These are phyloP conservation scores for Porcisia deanei DNA, from an alignment of 208 protist genomes.

Conservation along the genomic window DNA sequence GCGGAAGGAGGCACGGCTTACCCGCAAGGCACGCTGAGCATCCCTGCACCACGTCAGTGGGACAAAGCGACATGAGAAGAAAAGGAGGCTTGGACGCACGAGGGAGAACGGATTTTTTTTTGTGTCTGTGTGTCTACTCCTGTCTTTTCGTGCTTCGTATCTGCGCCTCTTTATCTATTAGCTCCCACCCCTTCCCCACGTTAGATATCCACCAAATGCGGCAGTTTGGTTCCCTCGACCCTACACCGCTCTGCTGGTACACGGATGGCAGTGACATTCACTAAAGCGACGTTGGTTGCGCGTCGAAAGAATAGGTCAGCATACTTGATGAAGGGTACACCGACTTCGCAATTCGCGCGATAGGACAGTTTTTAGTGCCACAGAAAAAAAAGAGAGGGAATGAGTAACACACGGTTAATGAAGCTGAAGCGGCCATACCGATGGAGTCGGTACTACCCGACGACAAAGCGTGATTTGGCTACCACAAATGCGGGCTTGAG, in stretches of 20 bases:
- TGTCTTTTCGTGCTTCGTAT: background rate
- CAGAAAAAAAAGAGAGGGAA: background rate
- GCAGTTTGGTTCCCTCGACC: too few relatives aligned
- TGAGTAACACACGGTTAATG: constrained; percentile 4
- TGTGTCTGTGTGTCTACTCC: background rate
- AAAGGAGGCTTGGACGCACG: background rate
- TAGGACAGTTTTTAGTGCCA: background rate
- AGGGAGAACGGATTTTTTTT: too few relatives aligned
- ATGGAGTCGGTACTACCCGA: background rate
- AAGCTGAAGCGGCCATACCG: background rate
- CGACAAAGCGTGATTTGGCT: too few relatives aligned
- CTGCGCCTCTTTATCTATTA: too few relatives aligned
- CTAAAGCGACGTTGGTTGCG: too few relatives aligned
- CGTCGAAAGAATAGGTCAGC: too few relatives aligned
- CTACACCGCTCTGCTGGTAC: too few relatives aligned
- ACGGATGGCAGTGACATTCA: too few relatives aligned
- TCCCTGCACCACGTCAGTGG: background rate
- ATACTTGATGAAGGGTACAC: too few relatives aligned
- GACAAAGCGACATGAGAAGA: background rate
- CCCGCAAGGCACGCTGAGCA: constrained; percentile 40
- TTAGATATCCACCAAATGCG: too few relatives aligned
- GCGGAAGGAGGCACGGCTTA: constrained; percentile 73
- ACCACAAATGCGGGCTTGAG: background rate
- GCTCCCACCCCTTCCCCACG: too few relatives aligned
- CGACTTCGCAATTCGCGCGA: background rate